phyloP scores from a whole-genome alignment of 192 early-diverging fungal genomes.

The Backusella luteola region DNA sequence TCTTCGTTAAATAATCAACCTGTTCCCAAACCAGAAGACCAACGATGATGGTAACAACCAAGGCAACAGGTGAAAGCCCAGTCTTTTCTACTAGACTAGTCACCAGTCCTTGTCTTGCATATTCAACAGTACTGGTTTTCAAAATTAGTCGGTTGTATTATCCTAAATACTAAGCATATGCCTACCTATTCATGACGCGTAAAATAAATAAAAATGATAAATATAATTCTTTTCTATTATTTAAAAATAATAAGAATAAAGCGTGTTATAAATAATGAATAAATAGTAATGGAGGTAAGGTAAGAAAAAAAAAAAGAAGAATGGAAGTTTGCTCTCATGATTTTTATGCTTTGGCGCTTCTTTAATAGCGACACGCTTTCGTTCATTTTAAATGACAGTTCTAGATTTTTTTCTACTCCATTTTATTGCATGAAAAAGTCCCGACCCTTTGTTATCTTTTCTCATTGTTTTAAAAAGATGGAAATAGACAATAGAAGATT shows the following conservation, averaged over 20 bases:
- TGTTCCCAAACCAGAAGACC: slow-evolving; percentile 38
- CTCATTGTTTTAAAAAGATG: background rate
- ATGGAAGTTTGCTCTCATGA: background rate
- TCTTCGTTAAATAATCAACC: slow-evolving; percentile 36
- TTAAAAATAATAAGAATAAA: background rate
- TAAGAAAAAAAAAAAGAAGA: background rate
- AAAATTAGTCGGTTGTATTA: background rate
- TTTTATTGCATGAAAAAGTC: background rate
- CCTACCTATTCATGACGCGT: background rate
- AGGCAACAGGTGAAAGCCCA: slow-evolving; percentile 21
- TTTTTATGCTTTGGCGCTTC: background rate
- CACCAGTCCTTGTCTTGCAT: background rate
- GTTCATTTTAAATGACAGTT: background rate
- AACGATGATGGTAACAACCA: slow-evolving; percentile 22
- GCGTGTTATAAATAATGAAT: background rate
- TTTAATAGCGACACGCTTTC: background rate
- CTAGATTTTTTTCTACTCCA: background rate
- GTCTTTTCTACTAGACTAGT: background rate
- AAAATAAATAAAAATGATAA: background rate
- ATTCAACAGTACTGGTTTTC: background rate
- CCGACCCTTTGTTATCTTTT: background rate
- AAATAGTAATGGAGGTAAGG: background rate
- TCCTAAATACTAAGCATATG: background rate
- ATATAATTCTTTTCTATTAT: background rate
- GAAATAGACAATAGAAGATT: background rate